Base-by-base conservation (phyloP, 108 stramenopile species). In the Pseudonitzschia delicatissima region DNA sequence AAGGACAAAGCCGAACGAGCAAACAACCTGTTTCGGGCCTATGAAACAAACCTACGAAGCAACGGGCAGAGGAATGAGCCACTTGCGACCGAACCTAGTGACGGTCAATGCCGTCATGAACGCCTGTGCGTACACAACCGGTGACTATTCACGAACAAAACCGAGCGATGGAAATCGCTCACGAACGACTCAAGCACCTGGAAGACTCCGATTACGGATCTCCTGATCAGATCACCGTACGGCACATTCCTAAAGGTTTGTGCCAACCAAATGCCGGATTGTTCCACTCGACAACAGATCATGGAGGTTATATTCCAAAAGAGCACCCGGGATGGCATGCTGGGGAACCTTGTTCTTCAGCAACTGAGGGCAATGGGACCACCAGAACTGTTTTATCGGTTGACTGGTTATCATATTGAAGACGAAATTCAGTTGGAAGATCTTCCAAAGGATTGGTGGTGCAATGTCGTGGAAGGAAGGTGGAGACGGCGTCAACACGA, bases 231-330 rank as follows among this genome's bases (percentile, higher is more conserved):
- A 71, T 88, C 29, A 88, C 91, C n/a, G 2, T 92, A 92, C 57
- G 91, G 91, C 21, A 87, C 83, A n/a, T 87, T 87, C 53, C 66
- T 92, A 36, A 87, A 88, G 44, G 87, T 83, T 0, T 85, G 84
- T 44, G 62, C 73, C 27, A 87, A 88, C 69, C 85, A 79, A 63
- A 88, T 92, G 84, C 82, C 85, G 35, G 78, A 83, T 53, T 74
- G 79, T 39, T 45, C 69, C 40, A 64, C 76, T 26, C 77, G 84
- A 47, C 53, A 76, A 57, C 70, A 85, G 60, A 62, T 90, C 26
- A 74, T 82, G 17, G 73, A 79, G 35, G 62, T 79, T 6, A 59
- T 90, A 13, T 85, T 90, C 66, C 62, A 66, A 27, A 83, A 87
- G 59, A 85, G 86, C 42, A 53, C 67, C 18, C 68, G 67, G 27